These are phyloP conservation scores for Polyporus arcularius DNA, from an alignment of 768 basidiomycete species.

Conservation along the genomic window DNA sequence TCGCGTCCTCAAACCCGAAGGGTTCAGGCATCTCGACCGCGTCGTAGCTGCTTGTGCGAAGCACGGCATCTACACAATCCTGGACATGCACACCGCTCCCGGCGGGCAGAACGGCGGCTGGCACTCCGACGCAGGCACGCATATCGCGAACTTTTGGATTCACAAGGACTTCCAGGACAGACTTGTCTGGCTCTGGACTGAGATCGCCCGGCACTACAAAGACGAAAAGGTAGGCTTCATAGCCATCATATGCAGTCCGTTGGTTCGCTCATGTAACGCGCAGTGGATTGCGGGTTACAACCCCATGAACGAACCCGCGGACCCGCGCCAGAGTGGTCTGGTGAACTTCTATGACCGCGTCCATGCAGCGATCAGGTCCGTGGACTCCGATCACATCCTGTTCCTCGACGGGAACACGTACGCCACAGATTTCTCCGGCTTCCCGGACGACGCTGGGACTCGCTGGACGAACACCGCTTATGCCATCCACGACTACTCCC, in stretches of 20 bases:
- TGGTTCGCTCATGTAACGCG: not conserved
- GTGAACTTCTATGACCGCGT: slow-evolving; percentile 68
- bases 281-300: slow-evolving; percentile 87
- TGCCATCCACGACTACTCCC: slow-evolving; percentile 79
- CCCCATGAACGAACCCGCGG: slow-evolving; percentile 82
- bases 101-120: slow-evolving; percentile 79
- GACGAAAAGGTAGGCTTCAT: slow-evolving; percentile 42
- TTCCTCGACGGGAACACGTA: slow-evolving; percentile 88
- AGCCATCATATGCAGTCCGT: not conserved
- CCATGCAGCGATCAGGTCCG: slow-evolving; percentile 65
- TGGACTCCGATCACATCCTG: slow-evolving; percentile 70
- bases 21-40: slow-evolving; percentile 83
- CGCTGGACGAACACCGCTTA: slow-evolving; percentile 75
- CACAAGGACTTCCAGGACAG: slow-evolving; percentile 88
- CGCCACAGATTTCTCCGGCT: slow-evolving; percentile 74
- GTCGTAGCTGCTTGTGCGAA: slow-evolving; percentile 75
- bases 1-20: slow-evolving; percentile 70
- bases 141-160: slow-evolving; percentile 75
- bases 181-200: slow-evolving; percentile 72
- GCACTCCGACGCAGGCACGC: slow-evolving; percentile 74
- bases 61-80: slow-evolving; percentile 78
- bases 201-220: slow-evolving; percentile 75
- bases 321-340: slow-evolving; percentile 63
- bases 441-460: slow-evolving; percentile 56
- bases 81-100: slow-evolving; percentile 78